Evolutionary conservation across 1,284 basidiomycete species (phyloP).

Genomic region (Ustilago curta): DNA sequence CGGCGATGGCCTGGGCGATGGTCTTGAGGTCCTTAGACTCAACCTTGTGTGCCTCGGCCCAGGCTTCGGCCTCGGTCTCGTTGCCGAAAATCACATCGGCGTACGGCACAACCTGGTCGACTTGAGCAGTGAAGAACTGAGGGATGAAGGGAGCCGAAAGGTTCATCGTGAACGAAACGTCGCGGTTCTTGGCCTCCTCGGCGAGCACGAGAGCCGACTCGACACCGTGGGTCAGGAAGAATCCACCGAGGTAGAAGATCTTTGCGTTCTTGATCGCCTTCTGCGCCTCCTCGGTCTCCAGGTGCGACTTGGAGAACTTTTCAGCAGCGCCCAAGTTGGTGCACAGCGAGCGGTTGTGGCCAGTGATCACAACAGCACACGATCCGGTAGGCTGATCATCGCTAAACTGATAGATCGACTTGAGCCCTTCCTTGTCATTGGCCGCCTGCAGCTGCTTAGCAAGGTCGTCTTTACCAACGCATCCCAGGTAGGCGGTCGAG

Average conservation of each 20-base stretch:
- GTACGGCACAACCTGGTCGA: slow-evolving; percentile 65
- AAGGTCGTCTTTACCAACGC: slow-evolving; percentile 91
- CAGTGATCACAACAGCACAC: slow-evolving; percentile 95
- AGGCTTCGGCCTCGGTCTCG: slow-evolving; percentile 91
- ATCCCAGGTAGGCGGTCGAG: slow-evolving; percentile 94
- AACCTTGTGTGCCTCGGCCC: slow-evolving; percentile 75
- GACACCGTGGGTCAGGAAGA: slow-evolving; percentile 94
- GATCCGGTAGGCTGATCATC: slow-evolving; percentile 91
- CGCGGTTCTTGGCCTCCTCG: slow-evolving; percentile 80
- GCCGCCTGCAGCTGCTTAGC: slow-evolving; percentile 90
- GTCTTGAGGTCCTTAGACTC: slow-evolving; percentile 59
- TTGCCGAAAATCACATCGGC: slow-evolving; percentile 75
- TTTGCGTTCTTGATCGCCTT: slow-evolving; percentile 83
- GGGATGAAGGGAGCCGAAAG: slow-evolving; percentile 97
- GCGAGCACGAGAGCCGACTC: slow-evolving; percentile 81
- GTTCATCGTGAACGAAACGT: slow-evolving; percentile 81
- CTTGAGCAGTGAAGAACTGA: slow-evolving; percentile 84
- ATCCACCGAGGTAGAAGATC: slow-evolving; percentile 94
- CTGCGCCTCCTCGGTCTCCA: slow-evolving; percentile 81
- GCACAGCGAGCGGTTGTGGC: slow-evolving; percentile 91
- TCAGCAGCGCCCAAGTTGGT: slow-evolving; percentile 92
- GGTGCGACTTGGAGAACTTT: slow-evolving; percentile 84
- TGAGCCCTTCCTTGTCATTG: slow-evolving; percentile 91
- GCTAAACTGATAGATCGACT: slow-evolving; percentile 89
- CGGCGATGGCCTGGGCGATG: slow-evolving; percentile 67